phyloP scores from a whole-genome alignment of 2,329 filamentous ascomycete species.

The Xylariaceae sp. region DNA sequence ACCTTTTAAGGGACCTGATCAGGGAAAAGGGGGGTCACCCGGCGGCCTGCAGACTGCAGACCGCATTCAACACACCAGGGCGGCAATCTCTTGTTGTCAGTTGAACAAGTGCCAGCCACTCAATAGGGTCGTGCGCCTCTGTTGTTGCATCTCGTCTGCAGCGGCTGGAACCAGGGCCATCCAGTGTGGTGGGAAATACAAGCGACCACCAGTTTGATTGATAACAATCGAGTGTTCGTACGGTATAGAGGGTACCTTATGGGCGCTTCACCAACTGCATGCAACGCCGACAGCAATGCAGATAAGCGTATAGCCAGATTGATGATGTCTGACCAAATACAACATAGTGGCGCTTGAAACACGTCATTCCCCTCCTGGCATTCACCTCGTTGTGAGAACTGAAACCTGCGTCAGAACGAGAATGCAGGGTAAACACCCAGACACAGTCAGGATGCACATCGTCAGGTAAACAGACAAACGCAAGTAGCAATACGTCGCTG shows the following conservation, averaged over 20 bases:
- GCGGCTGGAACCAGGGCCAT: slow-evolving; percentile 15
- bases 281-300: slow-evolving; percentile 6
- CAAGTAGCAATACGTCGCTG: too few species aligned
- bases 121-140: slow-evolving; percentile 22
- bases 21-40: slow-evolving; percentile 18
- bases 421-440: slow-evolving; percentile 19
- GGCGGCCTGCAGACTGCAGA: slow-evolving; percentile 21
- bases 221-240: slow-evolving; percentile 1
- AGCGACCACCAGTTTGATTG: background rate
- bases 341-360: slow-evolving; percentile 23
- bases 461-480: slow-evolving; percentile 4
- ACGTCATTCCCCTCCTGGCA: slow-evolving; percentile 26
- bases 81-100: slow-evolving; percentile 23
- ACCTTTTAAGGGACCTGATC: slow-evolving; percentile 6
- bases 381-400: slow-evolving; percentile 6
- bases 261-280: slow-evolving; percentile 24
- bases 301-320: slow-evolving; percentile 5
- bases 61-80: slow-evolving; percentile 12
- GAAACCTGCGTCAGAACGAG: slow-evolving; percentile 27
- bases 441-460: background rate
- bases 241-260: slow-evolving; percentile 9
- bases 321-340: slow-evolving; percentile 10
- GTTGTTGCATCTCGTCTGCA: slow-evolving; percentile 17
- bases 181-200: slow-evolving; percentile 15
- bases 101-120: slow-evolving; percentile 26